phyloP scores from a whole-genome alignment of 805 yeast genomes.

The Cyberlindnera maritima region DNA sequence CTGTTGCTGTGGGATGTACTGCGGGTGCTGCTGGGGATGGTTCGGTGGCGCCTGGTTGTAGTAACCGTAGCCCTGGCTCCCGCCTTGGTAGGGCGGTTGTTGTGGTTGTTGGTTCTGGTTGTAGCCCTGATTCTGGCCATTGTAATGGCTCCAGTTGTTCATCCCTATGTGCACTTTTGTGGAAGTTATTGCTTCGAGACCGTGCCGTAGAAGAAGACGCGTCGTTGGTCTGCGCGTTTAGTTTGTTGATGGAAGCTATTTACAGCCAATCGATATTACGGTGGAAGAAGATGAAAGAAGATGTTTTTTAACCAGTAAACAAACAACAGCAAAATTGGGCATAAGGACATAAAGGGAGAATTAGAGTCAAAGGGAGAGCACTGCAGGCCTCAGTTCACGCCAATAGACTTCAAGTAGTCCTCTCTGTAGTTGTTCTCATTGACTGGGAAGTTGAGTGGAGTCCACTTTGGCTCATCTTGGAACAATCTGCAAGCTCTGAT shows the following conservation, averaged over 20 bases:
- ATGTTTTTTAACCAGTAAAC: not conserved
- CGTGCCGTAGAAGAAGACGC: not conserved
- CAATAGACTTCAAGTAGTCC: conserved; percentile 39
- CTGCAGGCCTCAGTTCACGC: conserved; percentile 12
- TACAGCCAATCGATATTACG: not conserved
- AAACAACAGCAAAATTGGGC: not conserved
- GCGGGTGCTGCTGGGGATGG: not conserved
- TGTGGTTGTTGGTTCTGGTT: not conserved
- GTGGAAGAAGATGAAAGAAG: too few relatives aligned
- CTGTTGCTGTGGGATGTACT: not conserved
- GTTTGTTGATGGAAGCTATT: too few relatives aligned
- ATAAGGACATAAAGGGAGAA: too few relatives aligned
- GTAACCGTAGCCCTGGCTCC: not conserved
- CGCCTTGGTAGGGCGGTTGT: not conserved
- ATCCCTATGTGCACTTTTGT: not conserved
- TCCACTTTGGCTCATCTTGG: conserved; percentile 96
- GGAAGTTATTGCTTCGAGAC: not conserved
- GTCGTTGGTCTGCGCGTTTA: not conserved
- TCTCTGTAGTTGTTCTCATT: conserved; percentile 45
- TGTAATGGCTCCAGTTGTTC: not conserved
- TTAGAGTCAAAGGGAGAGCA: too few relatives aligned
- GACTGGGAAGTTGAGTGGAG: conserved; percentile 72
- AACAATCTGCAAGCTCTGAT: conserved; percentile 81
- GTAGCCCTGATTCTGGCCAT: not conserved
- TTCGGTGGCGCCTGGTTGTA: not conserved